Evolutionary conservation across 257 asterid species (phyloP), one percentile per base, ranked within the genome.

Genomic region (Solanum virginianum): DNA sequence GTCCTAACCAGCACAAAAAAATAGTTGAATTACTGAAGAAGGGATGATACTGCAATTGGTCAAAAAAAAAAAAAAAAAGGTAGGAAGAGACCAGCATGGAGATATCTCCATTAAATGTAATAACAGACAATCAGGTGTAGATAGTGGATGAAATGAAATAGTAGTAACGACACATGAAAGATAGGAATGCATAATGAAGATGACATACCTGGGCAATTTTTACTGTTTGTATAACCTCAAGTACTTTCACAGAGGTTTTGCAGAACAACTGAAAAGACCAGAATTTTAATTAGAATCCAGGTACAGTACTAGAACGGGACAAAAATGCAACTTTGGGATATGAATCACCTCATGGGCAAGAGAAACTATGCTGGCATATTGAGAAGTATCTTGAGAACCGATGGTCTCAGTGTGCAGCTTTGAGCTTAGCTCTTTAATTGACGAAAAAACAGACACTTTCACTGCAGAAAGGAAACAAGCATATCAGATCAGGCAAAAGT

Each of bases 181-280:
- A 51, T 32, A 56, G 82, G 65, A 77, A 77, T 32, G 47, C 82
- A 26, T 53, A 53, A 53, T 26, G 65, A 77, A 77, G 4, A 63
- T 9, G 70, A 85, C 85, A 65, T 88, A 96, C 99, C 96, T 94
- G 99, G 55, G 95, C 97, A 69, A 96, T 96, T 77, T 96, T 95
- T 71, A 96, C 90, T 1, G 92, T 91, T 84, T 87, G 94, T 75
- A 95, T 85, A 86, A 93, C 90, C 62, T 93, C 93, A 17, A 94
- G 91, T 90, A 95, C 80, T 90, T 91, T 93, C 49, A 97, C 97
- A 4, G 91, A 91, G 85, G 91, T 85, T 4, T 89, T 83, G 66
- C 86, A 86, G 85, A 93, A 92, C 89, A 95, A 83, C 99, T 94
- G 98, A 77, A 86, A 77, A 74, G 62, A 81, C 51, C 43, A 86